These are phyloP conservation scores for Nicotiana otophora DNA, from an alignment of 257 asterid genomes.

Conservation along the genomic window DNA sequence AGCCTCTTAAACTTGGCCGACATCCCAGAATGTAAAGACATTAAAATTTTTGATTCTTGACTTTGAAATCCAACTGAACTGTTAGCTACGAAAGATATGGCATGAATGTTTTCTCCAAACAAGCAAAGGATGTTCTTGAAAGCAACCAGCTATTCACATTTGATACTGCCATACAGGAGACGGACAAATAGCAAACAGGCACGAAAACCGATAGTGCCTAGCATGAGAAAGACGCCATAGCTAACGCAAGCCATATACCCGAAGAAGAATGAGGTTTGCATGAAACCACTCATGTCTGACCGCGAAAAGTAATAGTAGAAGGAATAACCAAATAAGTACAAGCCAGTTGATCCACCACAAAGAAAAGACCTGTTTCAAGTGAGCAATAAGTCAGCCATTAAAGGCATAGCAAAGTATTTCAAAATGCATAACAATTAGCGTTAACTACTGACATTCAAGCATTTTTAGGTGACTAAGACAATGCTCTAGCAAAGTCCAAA, in stretches of 20 bases:
- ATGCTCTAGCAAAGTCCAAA: background rate
- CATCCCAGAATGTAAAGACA: no score
- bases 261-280: slow-evolving; percentile 22
- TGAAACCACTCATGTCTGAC: slow-evolving; percentile 18
- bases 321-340: slow-evolving; percentile 14
- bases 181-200: slow-evolving; percentile 18
- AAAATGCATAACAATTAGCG: background rate
- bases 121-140: background rate
- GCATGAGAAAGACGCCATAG: slow-evolving; percentile 22
- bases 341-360: slow-evolving; percentile 21
- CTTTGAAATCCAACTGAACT: no score
- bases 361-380: slow-evolving; percentile 16
- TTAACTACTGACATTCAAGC: background rate
- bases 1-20: no score
- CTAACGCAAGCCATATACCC: slow-evolving; percentile 23
- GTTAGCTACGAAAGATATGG: background rate
- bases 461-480: background rate
- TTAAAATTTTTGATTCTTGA: no score
- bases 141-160: slow-evolving; percentile 13
- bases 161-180: slow-evolving; percentile 14
- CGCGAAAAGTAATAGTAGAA: slow-evolving; percentile 4
- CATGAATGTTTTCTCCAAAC: background rate
- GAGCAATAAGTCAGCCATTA: background rate
- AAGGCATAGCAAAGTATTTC: background rate
- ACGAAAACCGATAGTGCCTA: slow-evolving; percentile 13